A percentile compares a stretch with the other conserved stretches of the same genome.
phyloP scores from a whole-genome alignment of 129 eudicot genomes.

The Silybum marianum region DNA sequence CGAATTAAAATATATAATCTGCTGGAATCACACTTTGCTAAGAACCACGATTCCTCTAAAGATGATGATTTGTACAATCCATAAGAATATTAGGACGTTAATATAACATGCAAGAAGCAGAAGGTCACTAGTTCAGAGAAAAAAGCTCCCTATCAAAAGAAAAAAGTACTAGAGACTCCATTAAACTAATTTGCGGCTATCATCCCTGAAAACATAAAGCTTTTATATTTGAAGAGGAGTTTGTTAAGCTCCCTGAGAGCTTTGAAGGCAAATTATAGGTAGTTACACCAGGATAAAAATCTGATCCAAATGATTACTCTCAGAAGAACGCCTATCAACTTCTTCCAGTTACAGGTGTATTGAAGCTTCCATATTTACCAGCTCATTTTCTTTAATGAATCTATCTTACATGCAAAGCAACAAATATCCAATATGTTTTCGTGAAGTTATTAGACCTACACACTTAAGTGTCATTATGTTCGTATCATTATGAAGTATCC shows the following conservation, averaged over 20 bases:
- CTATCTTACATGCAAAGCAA: constrained; percentile 4
- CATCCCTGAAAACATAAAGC: constrained; percentile 70
- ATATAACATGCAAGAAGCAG: constrained; percentile 26
- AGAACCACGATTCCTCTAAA: constrained; percentile 65
- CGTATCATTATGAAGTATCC: neutral
- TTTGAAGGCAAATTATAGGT: constrained; percentile 70
- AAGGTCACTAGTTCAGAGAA: constrained; percentile 34
- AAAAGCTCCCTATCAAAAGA: constrained; percentile 31
- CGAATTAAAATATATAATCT: constrained; percentile 60
- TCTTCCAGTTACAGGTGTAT: constrained; percentile 75
- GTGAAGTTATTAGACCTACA: neutral
- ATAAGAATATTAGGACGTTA: constrained; percentile 36
- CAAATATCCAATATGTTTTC: neutral
- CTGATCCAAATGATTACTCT: constrained; percentile 71
- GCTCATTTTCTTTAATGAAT: neutral
- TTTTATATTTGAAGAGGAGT: constrained; percentile 67
- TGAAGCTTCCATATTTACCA: neutral
- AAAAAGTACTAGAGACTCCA: constrained; percentile 34
- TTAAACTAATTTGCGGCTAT: constrained; percentile 73
- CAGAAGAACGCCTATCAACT: constrained; percentile 74
- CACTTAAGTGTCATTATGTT: neutral
- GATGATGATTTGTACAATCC: constrained; percentile 51
- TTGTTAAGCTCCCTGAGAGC: constrained; percentile 54
- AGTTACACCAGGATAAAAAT: constrained; percentile 87
- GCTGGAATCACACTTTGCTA: constrained; percentile 69